Conservation (phyloP, 2,329 filamentous ascomycete genomes). For the Colletotrichum horii region DNA sequence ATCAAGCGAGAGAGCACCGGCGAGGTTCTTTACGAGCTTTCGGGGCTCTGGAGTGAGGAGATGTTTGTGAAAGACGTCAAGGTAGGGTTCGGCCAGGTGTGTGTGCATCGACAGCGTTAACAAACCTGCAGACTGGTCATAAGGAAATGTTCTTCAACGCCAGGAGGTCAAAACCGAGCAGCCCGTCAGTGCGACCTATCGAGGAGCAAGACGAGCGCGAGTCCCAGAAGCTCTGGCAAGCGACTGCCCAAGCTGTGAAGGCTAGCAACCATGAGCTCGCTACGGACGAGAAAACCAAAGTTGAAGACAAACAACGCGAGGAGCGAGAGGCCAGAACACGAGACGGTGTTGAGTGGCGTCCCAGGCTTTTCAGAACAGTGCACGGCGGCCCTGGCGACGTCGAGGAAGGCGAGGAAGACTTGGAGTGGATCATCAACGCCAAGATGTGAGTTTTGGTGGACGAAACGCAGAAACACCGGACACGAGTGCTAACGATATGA, state of each 20-base stretch:
- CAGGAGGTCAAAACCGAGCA: conserved; percentile 74
- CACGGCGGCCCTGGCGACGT: conserved; percentile 71
- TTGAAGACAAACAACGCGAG: conserved; percentile 90
- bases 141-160: conserved; percentile 92
- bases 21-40: conserved; percentile 88
- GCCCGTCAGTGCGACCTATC: conserved; percentile 76
- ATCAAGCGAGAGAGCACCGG: conserved; percentile 90
- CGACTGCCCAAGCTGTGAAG: conserved; percentile 81
- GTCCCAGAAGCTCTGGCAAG: conserved; percentile 86
- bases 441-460: conserved; percentile 64
- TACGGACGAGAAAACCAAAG: conserved; percentile 94
- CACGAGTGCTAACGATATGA: conserved; percentile 20
- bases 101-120: neutral
- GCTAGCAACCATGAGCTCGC: conserved; percentile 86
- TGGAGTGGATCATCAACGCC: conserved; percentile 95
- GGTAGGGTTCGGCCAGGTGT: conserved; percentile 50
- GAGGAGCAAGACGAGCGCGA: conserved; percentile 89
- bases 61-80: conserved; percentile 89
- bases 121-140: conserved; percentile 73
- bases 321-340: conserved; percentile 83
- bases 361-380: conserved; percentile 81
- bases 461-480: neutral
- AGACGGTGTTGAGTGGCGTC: conserved; percentile 85
- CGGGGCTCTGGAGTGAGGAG: conserved; percentile 90
- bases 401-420: conserved; percentile 83